These are phyloP conservation scores for Rhododendron mucronatum DNA, from an alignment of 148 eudicot genomes.

Conservation along the genomic window DNA sequence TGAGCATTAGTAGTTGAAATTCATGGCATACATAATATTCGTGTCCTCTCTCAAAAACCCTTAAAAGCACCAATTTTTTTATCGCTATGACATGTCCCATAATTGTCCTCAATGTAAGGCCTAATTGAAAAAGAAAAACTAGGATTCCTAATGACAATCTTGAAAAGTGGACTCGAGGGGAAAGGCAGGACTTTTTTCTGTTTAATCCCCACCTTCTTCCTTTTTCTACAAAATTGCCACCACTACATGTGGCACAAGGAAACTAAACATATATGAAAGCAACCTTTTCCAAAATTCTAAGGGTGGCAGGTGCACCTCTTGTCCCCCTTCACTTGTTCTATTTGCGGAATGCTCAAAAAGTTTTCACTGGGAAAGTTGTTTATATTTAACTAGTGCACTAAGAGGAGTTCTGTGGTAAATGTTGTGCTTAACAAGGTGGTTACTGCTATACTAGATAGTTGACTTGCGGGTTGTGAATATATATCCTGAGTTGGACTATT, in stretches of 20 bases:
- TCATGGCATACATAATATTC: background rate
- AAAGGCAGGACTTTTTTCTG: background rate
- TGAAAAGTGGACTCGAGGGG: background rate
- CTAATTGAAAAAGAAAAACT: background rate
- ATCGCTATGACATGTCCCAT: background rate
- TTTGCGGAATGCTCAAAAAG: background rate
- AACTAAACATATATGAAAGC: background rate
- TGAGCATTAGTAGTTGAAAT: background rate
- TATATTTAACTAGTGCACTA: background rate
- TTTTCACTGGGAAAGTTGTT: background rate
- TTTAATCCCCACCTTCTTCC: background rate
- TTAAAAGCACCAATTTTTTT: background rate
- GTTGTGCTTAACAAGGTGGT: background rate
- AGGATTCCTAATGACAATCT: background rate
- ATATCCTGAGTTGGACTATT: background rate
- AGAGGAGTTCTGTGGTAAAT: background rate
- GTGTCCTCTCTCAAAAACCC: background rate
- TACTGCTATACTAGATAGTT: background rate
- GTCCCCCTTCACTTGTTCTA: background rate
- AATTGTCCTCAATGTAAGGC: background rate
- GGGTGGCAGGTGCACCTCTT: background rate
- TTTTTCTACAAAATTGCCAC: background rate
- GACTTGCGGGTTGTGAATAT: background rate
- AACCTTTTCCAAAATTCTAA: background rate
- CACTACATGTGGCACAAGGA: background rate